Base-by-base conservation (phyloP, 306 rosid species). In the Carpinus fangiana region DNA sequence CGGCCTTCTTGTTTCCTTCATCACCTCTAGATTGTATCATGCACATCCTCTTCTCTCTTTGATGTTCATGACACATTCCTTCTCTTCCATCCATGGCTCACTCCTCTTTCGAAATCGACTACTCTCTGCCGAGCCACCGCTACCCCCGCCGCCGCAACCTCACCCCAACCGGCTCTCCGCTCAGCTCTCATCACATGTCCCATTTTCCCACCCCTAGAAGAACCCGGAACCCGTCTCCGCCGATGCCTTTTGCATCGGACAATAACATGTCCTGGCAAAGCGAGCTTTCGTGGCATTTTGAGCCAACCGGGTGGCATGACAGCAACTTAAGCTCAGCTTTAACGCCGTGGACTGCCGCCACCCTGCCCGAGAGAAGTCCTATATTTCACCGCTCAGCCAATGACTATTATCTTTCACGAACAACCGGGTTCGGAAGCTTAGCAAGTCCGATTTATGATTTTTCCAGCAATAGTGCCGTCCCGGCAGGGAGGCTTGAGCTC, bases 211-310 rank as follows among this genome's bases (percentile, higher is more conserved):
- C 79, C 50, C 46, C 85, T 4, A 77, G 83, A 72, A 73, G 73
- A 81, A 59, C 74, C 60, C 82, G 41, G 60, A 81, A 11, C 70
- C 57, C 73, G 20, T 43, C 83, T 52, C 98, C 95, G 4, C 16
- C 86, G 3, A 84, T 94, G 6, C 92, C 97, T 18, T 89, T 92
- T 45, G 92, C 93, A 7, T 66, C 97, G 9, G 93, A 94, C 36
- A 75, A 84, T 3, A 95, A 90, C 38, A 78, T n/a, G 69, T 92
- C 97, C 21, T 90, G 97, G 98, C 89, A 87, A 72, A 82, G 81
- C 10, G 95, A 90, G 82, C 79, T 94, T 76, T 94, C 97, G 4
- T 94, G 98, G 97, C 90, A 90, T 55, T 87, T 89, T 50, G 86
- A 88, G 86, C 86, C 98, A 21, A 80, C 76, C 0, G 92, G 95